These are phyloP conservation scores for Lentinula aciculospora DNA, from an alignment of 768 basidiomycete genomes.

Conservation along the genomic window DNA sequence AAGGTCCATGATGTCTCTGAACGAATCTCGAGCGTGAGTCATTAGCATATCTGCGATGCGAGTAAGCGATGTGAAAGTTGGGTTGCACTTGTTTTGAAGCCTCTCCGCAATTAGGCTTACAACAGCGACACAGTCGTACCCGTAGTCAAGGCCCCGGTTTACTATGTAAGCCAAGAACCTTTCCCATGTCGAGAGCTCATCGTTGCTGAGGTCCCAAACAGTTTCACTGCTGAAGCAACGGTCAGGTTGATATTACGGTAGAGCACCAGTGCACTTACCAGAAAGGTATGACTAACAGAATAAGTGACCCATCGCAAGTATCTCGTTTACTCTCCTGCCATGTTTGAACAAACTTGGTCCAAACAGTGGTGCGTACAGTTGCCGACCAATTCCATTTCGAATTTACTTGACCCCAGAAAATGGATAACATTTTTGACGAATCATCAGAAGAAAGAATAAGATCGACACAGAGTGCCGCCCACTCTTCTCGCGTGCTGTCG, in stretches of 20 bases:
- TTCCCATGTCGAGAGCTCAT: constrained; percentile 59
- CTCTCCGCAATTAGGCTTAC: constrained; percentile 51
- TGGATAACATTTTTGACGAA: constrained; percentile 34
- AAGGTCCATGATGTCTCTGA: constrained; percentile 39
- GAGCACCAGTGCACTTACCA: constrained; percentile 30
- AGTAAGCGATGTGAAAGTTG: constrained; percentile 33
- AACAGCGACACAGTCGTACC: constrained; percentile 44
- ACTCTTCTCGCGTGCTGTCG: constrained; percentile 43
- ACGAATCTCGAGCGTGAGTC: constrained; percentile 40
- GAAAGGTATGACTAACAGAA: constrained; percentile 61
- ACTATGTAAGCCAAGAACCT: constrained; percentile 44
- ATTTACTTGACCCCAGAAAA: constrained; percentile 41
- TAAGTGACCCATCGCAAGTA: constrained; percentile 48
- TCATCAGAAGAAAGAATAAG: constrained; percentile 36
- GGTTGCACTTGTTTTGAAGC: constrained; percentile 35
- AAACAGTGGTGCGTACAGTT: constrained; percentile 44
- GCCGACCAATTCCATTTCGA: constrained; percentile 32
- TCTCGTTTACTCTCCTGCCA: constrained; percentile 46
- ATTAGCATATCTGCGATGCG: constrained; percentile 62
- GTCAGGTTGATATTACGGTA: constrained; percentile 7
- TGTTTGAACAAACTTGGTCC: constrained; percentile 48
- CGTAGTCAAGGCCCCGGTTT: constrained; percentile 55
- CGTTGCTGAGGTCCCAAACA: constrained; percentile 47
- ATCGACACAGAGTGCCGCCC: constrained; percentile 59
- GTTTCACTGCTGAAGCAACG: constrained; percentile 25